phyloP scores from a whole-genome alignment of 1,284 basidiomycete genomes.

The Termitomyces sp. region DNA sequence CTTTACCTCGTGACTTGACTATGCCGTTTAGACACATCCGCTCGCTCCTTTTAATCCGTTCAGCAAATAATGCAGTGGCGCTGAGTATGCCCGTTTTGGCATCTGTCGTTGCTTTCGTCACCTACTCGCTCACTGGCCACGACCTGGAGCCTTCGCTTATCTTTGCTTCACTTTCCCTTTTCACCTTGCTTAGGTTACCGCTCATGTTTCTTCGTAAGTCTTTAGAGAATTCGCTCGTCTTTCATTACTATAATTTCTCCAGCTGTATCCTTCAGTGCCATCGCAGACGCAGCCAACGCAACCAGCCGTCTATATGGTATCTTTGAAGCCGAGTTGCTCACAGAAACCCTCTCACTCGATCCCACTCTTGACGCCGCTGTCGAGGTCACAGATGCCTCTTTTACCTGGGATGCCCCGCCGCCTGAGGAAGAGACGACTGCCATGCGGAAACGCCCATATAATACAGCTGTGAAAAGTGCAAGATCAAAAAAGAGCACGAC shows the following conservation, averaged over 20 bases:
- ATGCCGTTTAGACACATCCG: constrained; percentile 56
- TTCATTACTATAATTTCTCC: background rate
- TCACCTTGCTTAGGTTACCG: constrained; percentile 71
- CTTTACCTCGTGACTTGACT: background rate
- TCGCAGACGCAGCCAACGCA: constrained; percentile 78
- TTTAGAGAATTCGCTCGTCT: background rate
- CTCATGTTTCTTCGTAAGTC: constrained; percentile 69
- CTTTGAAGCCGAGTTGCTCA: constrained; percentile 74
- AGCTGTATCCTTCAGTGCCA: constrained; percentile 74
- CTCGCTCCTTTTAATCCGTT: constrained; percentile 66
- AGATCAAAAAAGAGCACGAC: constrained; percentile 15
- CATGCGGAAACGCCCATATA: constrained; percentile 16
- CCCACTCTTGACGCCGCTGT: constrained; percentile 57
- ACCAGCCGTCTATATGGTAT: constrained; percentile 62
- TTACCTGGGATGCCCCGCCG: constrained; percentile 82
- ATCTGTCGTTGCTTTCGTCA: constrained; percentile 82
- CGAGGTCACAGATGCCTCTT: constrained; percentile 61
- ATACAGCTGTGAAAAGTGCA: constrained; percentile 6
- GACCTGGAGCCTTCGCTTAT: constrained; percentile 63
- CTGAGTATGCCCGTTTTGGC: constrained; percentile 77
- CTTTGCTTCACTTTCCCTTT: constrained; percentile 81
- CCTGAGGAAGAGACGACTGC: constrained; percentile 28
- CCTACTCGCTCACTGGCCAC: constrained; percentile 72
- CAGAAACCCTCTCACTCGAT: constrained; percentile 47
- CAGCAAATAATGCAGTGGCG: constrained; percentile 64